Evolutionary conservation across 495 filamentous ascomycete species (phyloP), one percentile per base, ranked within the genome.

Genomic region (Penicillium lagena): DNA sequence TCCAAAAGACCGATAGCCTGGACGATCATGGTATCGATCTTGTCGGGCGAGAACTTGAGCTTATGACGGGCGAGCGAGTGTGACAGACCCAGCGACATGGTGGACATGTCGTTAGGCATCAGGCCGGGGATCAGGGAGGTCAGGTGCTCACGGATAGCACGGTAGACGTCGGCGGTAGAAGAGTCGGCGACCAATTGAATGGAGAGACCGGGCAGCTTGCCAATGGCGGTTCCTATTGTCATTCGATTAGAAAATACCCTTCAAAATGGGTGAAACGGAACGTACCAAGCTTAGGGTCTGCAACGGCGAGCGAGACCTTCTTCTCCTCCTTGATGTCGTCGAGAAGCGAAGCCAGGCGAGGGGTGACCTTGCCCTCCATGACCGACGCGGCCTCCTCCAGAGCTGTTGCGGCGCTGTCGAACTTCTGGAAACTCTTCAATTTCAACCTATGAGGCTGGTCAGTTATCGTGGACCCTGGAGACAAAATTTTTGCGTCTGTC

Each of bases 21-120:
- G 33, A 99, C 88, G 52, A 99, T 95, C 93, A 99, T 99, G 41
- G 90, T 90, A 56, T 99, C 93, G 45, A 99, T 95, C 74, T 99
- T 99, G 56, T 99, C 93, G 37, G 93, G 86, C 5, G 90, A 96
- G 74, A 99, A 99, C 73, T 95, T 96, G 54, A 99, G 82, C 74
- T 91, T 96, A 73, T 99, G 90, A 46, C 93, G 83, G n/a, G 93
- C 95, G 37, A 99, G 79, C 33, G 89, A 95, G 72, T 99, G 93
- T 12, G 94, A 95, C 15, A 99, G 80, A 74, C 94, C 93, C 40
- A 99, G 78, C 15, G 86, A 82, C 89, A 96, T 97, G 58, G 89
- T 88, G 48, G 86, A 80, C 59, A 96, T 81, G 56, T 90, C 89
- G 59, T 86, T 79, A 35, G 88, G 83, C 7, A 84, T 71, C 47